These are phyloP conservation scores for Musa beccarii DNA, from an alignment of 176 grass and related monocot genomes.

Conservation along the genomic window DNA sequence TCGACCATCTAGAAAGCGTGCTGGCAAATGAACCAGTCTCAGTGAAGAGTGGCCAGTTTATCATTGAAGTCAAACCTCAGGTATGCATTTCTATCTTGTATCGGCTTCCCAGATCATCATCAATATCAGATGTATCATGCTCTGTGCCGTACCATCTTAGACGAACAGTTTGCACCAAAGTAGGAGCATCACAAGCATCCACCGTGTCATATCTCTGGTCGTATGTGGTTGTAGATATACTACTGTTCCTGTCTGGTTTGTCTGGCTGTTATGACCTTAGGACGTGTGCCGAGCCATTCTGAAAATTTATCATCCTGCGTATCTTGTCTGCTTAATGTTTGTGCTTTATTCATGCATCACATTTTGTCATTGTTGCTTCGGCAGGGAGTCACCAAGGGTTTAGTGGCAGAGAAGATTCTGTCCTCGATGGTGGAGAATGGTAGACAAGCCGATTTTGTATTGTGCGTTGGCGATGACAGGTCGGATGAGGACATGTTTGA, in stretches of 20 bases:
- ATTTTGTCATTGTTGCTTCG: not conserved
- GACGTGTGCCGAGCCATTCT: not conserved
- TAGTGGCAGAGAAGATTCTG: conserved; percentile 52
- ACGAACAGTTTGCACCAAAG: not conserved
- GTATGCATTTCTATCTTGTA: not conserved
- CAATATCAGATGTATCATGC: not conserved
- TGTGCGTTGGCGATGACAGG: conserved; percentile 54
- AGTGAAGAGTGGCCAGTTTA: conserved; percentile 18
- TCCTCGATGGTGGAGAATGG: conserved; percentile 34
- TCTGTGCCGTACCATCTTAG: not conserved
- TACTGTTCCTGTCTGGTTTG: not conserved
- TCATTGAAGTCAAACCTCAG: conserved; percentile 18
- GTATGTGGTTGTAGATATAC: not conserved
- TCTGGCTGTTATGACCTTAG: not conserved
- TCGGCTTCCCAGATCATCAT: not conserved
- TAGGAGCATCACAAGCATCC: not conserved
- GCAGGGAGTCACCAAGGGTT: conserved; percentile 55
- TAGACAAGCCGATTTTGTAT: conserved; percentile 47
- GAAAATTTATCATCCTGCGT: not conserved
- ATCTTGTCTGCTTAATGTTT: not conserved
- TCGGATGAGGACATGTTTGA: conserved; percentile 76
- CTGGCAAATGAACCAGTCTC: conserved; percentile 19
- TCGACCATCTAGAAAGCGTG: conserved; percentile 17
- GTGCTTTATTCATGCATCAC: not conserved
- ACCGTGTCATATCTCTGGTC: not conserved